Percentiles rank a stretch among this genome's conserved stretches.
Evolutionary conservation across 1,139 yeast species (phyloP).

Genomic region (Pichia sp.): DNA sequence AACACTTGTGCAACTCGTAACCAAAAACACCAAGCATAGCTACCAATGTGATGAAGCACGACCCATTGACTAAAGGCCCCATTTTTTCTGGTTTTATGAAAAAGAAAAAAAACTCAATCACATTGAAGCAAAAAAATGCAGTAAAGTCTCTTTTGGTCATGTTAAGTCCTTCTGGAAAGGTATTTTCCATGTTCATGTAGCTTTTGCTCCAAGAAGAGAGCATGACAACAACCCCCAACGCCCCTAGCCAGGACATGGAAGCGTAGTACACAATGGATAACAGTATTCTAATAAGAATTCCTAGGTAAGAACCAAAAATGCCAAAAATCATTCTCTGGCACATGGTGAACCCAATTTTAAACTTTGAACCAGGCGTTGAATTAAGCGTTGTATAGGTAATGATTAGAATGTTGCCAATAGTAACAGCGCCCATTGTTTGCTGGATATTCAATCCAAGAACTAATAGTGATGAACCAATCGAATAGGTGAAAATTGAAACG

Average conservation of each 20-base stretch:
- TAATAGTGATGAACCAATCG: conserved; percentile 18
- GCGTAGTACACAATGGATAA: conserved; percentile 37
- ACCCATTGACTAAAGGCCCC: conserved; percentile 28
- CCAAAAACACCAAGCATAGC: conserved; percentile 34
- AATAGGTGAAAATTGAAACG: conserved; percentile 19
- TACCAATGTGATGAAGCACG: conserved; percentile 31
- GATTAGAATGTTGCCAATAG: conserved; percentile 42
- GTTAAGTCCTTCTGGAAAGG: conserved; percentile 32
- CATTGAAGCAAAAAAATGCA: conserved; percentile 33
- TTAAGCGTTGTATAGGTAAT: conserved; percentile 37
- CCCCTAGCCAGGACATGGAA: conserved; percentile 39
- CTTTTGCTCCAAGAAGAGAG: conserved; percentile 31
- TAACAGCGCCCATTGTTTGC: conserved; percentile 38
- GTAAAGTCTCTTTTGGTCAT: conserved; percentile 35
- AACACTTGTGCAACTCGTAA: conserved; percentile 25
- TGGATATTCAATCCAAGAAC: conserved; percentile 22
- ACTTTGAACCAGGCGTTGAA: conserved; percentile 42
- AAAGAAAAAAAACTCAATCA: conserved; percentile 22
- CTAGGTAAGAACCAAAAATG: conserved; percentile 36
- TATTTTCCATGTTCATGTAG: conserved; percentile 34
- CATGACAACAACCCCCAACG: conserved; percentile 33
- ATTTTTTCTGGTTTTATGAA: conserved; percentile 25
- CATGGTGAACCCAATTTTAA: conserved; percentile 45
- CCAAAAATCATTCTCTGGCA: conserved; percentile 45
- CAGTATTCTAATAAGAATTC: conserved; percentile 34